Conservation (phyloP, 306 rosid genomes). For the Aeschynomene evenia region DNA sequence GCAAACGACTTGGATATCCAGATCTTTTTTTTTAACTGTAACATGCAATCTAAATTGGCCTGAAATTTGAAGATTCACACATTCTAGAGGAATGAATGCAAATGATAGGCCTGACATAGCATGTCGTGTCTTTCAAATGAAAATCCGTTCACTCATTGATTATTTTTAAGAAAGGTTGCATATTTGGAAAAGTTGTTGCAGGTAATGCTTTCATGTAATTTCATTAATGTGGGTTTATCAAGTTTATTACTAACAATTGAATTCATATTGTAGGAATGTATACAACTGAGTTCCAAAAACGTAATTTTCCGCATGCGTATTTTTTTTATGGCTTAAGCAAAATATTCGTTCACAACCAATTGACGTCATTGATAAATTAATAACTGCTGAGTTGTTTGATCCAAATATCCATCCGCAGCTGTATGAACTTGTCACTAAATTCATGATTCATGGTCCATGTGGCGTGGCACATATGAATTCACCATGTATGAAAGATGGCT, state of each 20-base stretch:
- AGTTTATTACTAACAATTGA: no score
- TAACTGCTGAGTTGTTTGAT: no score
- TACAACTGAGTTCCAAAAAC: not conserved
- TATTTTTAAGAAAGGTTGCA: not conserved
- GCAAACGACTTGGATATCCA: not conserved
- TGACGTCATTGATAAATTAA: not conserved
- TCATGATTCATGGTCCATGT: no score
- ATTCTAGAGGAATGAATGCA: fast-evolving
- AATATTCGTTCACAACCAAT: not conserved
- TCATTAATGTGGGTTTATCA: no score
- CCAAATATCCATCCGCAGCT: no score
- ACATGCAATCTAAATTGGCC: not conserved
- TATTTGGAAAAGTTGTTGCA: not conserved
- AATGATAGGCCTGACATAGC: not conserved
- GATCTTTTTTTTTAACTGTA: not conserved
- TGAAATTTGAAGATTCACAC: not conserved
- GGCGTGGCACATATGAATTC: no score
- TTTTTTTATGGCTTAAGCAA: not conserved
- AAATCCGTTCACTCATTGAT: not conserved
- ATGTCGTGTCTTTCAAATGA: not conserved
- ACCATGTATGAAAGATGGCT: not conserved
- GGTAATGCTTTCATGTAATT: not conserved
- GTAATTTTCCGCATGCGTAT: not conserved
- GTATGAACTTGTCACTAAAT: no score
- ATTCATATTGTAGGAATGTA: not conserved